These are phyloP conservation scores for Sclerotinia spermophila DNA, from an alignment of 2,329 filamentous ascomycete genomes.

Conservation along the genomic window DNA sequence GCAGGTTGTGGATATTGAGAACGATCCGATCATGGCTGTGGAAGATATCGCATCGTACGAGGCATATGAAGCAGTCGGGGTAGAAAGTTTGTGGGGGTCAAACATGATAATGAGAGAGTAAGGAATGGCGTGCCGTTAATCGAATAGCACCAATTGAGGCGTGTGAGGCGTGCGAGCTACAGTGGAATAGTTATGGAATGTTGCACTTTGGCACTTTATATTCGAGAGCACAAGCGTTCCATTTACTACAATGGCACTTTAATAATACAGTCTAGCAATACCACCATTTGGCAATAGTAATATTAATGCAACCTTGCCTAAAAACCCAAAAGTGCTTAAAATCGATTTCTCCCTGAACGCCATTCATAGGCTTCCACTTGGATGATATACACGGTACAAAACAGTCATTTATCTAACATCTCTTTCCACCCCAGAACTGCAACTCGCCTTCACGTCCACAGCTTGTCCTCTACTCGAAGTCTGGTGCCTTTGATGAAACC, in stretches of 20 bases:
- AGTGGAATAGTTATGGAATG: neutral
- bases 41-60: neutral
- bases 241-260: conserved; percentile 24
- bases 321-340: conserved; percentile 21
- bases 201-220: neutral
- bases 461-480: conserved; percentile 49
- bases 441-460: neutral
- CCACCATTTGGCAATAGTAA: conserved; percentile 17
- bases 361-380: conserved; percentile 20
- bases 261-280: conserved; percentile 31
- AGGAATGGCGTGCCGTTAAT: neutral
- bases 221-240: neutral
- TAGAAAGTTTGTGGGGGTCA: neutral
- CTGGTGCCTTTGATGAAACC: conserved; percentile 75
- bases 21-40: neutral
- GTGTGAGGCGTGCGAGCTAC: neutral
- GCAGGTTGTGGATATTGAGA: neutral
- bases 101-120: neutral
- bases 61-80: neutral
- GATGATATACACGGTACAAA: conserved; percentile 28
- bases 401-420: conserved; percentile 16
- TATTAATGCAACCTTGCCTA: conserved; percentile 22
- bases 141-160: neutral
- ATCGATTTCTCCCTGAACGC: conserved; percentile 29
- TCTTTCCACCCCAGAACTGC: conserved; percentile 2